Conservation (phyloP, 176 grass and related monocot species). For the Zoysia pacifica region DNA sequence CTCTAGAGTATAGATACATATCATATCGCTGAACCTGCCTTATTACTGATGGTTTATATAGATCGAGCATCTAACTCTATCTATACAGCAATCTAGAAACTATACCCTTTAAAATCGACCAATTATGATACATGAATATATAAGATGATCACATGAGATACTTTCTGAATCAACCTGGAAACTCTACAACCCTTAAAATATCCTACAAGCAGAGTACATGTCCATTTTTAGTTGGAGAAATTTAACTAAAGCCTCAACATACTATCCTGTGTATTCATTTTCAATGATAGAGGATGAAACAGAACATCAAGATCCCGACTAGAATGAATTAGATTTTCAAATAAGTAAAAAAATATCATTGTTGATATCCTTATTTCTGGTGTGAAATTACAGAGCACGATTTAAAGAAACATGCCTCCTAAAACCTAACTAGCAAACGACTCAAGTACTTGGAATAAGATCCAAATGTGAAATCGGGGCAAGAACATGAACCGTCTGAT, state of each 20-base stretch:
- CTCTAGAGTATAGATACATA: not conserved
- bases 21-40: not conserved
- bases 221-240: too few species aligned
- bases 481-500: not conserved
- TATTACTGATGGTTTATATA: not conserved
- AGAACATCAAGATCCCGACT: too few species aligned
- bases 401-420: too few species aligned
- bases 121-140: not conserved
- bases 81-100: not conserved
- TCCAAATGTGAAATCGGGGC: too few species aligned
- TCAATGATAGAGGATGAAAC: too few species aligned
- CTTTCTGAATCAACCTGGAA: not conserved
- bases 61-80: not conserved
- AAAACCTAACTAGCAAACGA: too few species aligned
- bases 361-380: too few species aligned
- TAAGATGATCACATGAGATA: not conserved
- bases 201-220: not conserved
- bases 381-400: too few species aligned
- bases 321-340: too few species aligned
- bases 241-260: not conserved
- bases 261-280: not conserved
- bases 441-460: too few species aligned
- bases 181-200: not conserved
- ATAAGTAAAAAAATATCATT: too few species aligned
- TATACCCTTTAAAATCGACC: not conserved